Conservation (phyloP, 768 basidiomycete genomes). For the Gymnopilus junonius region DNA sequence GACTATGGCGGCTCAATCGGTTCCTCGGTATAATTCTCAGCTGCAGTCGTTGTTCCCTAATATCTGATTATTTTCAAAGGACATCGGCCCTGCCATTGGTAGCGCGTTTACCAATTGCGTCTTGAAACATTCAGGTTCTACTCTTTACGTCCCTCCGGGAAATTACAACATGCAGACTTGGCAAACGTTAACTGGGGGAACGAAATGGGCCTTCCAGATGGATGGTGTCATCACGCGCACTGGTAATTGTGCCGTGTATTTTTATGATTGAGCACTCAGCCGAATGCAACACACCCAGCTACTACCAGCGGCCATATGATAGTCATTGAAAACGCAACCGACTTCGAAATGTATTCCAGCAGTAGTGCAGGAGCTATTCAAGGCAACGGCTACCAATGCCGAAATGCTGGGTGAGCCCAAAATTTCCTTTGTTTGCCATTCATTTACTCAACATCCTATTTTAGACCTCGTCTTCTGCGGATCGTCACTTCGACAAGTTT, state of each 20-base stretch:
- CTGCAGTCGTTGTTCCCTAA: not conserved
- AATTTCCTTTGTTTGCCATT: not conserved
- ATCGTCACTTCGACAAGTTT: not conserved
- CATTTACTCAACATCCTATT: not conserved
- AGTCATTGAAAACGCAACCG: not conserved
- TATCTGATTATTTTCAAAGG: not conserved
- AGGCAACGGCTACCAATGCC: constrained; percentile 1
- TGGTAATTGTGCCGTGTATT: not conserved
- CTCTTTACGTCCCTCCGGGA: not conserved
- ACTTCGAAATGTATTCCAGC: constrained; percentile 3
- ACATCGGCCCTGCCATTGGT: not conserved
- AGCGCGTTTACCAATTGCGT: constrained; percentile 3
- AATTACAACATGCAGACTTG: constrained; percentile 4
- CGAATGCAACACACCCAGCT: not conserved
- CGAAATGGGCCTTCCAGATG: constrained; percentile 5
- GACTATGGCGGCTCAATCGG: constrained; percentile 1
- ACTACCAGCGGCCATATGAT: constrained; percentile 3
- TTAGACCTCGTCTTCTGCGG: not conserved
- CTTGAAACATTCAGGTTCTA: not conserved
- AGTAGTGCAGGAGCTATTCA: constrained; percentile 1
- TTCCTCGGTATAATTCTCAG: not conserved
- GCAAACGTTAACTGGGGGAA: not conserved
- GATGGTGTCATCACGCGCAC: constrained; percentile 3
- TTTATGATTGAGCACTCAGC: not conserved
- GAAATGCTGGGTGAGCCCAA: not conserved